These are phyloP conservation scores for Coemansia sp. DNA, from an alignment of 192 early-diverging fungal species.

Conservation along the genomic window DNA sequence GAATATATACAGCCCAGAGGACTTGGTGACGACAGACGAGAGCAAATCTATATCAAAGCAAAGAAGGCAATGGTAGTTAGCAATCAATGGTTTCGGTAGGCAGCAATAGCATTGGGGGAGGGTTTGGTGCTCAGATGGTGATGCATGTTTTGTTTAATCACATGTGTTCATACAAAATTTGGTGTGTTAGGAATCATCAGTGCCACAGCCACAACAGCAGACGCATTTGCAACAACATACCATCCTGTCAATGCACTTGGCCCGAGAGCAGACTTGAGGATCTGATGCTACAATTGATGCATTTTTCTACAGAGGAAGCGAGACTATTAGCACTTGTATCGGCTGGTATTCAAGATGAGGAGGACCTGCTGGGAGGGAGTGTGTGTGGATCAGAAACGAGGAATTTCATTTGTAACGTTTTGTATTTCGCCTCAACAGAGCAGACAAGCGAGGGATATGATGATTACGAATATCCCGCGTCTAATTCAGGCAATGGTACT, in stretches of 20 bases:
- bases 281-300: neutral
- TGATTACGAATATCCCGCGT: slow-evolving; percentile 50
- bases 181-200: slow-evolving; percentile 44
- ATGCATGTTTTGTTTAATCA: slow-evolving; percentile 52
- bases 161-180: slow-evolving; percentile 17
- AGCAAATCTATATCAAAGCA: neutral
- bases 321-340: neutral
- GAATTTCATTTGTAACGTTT: slow-evolving; percentile 51
- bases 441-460: slow-evolving; percentile 53
- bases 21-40: no score
- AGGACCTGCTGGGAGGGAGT: neutral
- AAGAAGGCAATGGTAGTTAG: neutral
- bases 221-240: neutral
- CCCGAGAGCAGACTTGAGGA: neutral
- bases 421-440: slow-evolving; percentile 37
- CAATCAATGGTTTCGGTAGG: neutral
- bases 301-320: neutral
- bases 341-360: neutral
- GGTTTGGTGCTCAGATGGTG: slow-evolving; percentile 46
- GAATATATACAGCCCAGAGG: neutral
- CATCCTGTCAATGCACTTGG: neutral
- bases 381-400: slow-evolving; percentile 54
- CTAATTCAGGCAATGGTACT: slow-evolving; percentile 49
- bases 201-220: slow-evolving; percentile 8
- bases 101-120: neutral